A percentile compares a stretch with the other conserved stretches of the same genome.
phyloP scores from a whole-genome alignment of 257 asterid species.

The Nicotiana benthamiana region DNA sequence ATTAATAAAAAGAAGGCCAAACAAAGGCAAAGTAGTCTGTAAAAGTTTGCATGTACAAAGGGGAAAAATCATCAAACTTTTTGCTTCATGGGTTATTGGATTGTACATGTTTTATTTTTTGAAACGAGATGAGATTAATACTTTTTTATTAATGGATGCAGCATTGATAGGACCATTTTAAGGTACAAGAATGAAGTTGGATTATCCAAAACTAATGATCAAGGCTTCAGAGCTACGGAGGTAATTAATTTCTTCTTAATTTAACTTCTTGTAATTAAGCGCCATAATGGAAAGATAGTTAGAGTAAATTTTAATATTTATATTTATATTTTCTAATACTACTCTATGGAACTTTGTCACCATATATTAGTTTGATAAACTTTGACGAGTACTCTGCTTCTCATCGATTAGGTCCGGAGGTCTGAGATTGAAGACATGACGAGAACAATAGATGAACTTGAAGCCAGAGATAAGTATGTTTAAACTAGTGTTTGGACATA shows the following conservation, averaged over 20 bases:
- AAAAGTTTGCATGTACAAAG: too few species aligned
- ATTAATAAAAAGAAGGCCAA: too few species aligned
- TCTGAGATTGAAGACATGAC: slow-evolving; percentile 39
- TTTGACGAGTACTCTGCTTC: not conserved
- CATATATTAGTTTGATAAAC: not conserved
- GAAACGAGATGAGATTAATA: not conserved
- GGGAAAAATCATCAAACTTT: too few species aligned
- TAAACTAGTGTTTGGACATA: too few species aligned
- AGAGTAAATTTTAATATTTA: not conserved
- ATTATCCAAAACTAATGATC: slow-evolving; percentile 23
- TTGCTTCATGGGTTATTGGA: not conserved
- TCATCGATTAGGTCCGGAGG: slow-evolving; percentile 38
- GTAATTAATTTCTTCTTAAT: slow-evolving; percentile 14
- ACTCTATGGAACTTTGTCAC: not conserved
- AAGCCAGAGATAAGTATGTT: slow-evolving; percentile 40
- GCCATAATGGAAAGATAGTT: not conserved
- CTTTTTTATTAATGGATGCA: not conserved
- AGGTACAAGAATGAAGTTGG: slow-evolving; percentile 50
- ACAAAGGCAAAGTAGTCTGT: too few species aligned
- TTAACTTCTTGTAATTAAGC: not conserved
- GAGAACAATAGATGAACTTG: slow-evolving; percentile 38
- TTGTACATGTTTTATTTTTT: not conserved
- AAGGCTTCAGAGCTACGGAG: slow-evolving; percentile 35
- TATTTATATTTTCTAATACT: not conserved
- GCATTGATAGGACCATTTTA: slow-evolving; percentile 37